Base-by-base conservation (phyloP, 805 yeast species). In the Starmerella gropengiesseri region DNA sequence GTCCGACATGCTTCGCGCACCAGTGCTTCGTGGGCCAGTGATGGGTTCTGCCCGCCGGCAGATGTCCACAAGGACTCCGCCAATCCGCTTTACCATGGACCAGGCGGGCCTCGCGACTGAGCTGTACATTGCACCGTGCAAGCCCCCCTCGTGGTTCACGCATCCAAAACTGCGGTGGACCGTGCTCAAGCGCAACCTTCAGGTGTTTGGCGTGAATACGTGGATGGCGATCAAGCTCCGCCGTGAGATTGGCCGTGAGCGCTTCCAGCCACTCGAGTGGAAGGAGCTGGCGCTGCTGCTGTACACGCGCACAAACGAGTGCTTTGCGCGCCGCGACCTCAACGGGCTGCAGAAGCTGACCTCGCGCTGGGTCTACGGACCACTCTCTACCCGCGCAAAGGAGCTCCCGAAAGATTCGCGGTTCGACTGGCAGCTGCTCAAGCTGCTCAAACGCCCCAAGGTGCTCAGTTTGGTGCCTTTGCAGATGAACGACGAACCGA, bases 241-340 rank as follows among this genome's bases (percentile, higher is more conserved):
- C 11, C 46, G 54, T 7, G 56, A 53, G 20, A 33, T 54, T 14
- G 58, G 58, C 19, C 39, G 47, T 14, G 53, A 41, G 9, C 41
- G 49, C 16, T 54, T 54, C 50, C 53, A 47, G 32, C 80, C 79
- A 51, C 58, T 75, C 17, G 72, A 77, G 46, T 87, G 95, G 95
- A 83, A 82, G 60, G 89, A 85, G 61, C 71, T 70, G 23, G 94
- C 94, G 7, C 76, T 87, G 53, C 84, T 84, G 52, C 68, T 67
- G 39, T 86, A 77, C 60, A 81, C 80, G 22, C 73, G 74, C 44
- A 79, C 83, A n/a, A 85, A 87, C 63, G 76, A 77, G 55, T 77
- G 85, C 2, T 87, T 87, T 66, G 89, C 94, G 2, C 58, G 66
- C 16, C 54, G 58, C n/a, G 56, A 77, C 49, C 56, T 84, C 35